Evolutionary conservation across 148 eudicot genomes (phyloP).

Genomic region (Fagopyrum tataricum): DNA sequence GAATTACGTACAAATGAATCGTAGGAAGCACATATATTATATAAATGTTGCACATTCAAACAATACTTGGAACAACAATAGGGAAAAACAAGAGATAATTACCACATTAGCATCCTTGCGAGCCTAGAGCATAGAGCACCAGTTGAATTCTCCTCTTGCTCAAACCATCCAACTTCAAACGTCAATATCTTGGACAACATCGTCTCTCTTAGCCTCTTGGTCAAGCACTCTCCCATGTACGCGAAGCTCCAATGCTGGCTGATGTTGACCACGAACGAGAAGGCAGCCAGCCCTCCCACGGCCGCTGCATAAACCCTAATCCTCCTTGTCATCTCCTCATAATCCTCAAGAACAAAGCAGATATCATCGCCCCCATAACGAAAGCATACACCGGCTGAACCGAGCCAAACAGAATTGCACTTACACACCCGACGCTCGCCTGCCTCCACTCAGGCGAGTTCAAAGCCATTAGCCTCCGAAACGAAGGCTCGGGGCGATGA

Average conservation of each 20-base stretch:
- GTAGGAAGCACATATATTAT: too few species aligned
- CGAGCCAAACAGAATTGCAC: constrained; percentile 34
- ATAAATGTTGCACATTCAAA: too few species aligned
- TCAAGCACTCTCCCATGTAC: constrained; percentile 45
- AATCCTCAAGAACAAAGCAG: constrained; percentile 27
- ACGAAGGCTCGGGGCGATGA: constrained; percentile 19
- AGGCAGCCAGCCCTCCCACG: constrained; percentile 26
- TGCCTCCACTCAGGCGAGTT: constrained; percentile 59
- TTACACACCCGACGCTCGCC: constrained; percentile 30
- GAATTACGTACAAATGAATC: too few species aligned
- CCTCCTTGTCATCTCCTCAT: constrained; percentile 25
- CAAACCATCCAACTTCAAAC: constrained; percentile 90
- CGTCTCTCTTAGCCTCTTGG: constrained; percentile 43
- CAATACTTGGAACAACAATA: not conserved
- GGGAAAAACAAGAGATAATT: constrained; percentile 4
- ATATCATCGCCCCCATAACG: constrained; percentile 38
- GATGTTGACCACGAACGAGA: constrained; percentile 27
- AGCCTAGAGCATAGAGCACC: constrained; percentile 82
- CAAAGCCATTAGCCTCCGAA: constrained; percentile 28
- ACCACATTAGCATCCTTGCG: constrained; percentile 97
- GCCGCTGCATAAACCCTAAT: constrained; percentile 21
- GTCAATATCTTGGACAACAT: constrained; percentile 62
- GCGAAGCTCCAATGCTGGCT: constrained; percentile 47
- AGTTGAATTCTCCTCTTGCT: constrained; percentile 67
- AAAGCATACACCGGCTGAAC: constrained; percentile 38